phyloP scores from a whole-genome alignment of 768 basidiomycete species.

The Macrocybe gigantea region DNA sequence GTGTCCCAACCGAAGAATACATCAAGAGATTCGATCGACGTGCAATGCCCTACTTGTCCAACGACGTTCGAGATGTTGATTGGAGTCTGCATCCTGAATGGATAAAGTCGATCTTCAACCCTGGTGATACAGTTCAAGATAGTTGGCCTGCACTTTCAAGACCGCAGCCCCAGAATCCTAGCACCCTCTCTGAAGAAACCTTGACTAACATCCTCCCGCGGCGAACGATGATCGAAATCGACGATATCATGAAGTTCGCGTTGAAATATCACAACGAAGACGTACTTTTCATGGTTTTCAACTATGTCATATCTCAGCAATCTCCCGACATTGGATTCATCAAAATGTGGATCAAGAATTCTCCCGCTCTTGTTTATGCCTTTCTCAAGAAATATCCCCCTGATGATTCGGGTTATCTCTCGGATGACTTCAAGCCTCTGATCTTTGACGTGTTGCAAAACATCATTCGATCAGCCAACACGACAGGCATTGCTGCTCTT shows the following conservation, averaged over 20 bases:
- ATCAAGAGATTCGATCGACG: slow-evolving; percentile 42
- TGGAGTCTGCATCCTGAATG: slow-evolving; percentile 18
- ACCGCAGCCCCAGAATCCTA: background rate
- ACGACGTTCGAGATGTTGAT: slow-evolving; percentile 32
- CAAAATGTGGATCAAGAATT: slow-evolving; percentile 37
- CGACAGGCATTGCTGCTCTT: slow-evolving; percentile 47
- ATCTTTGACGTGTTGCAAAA: slow-evolving; percentile 33
- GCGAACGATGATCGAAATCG: slow-evolving; percentile 23
- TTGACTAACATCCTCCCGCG: slow-evolving; percentile 18
- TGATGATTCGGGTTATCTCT: slow-evolving; percentile 24
- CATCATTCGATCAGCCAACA: slow-evolving; percentile 51
- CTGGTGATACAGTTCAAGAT: too few species aligned
- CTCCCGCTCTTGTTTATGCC: slow-evolving; percentile 50
- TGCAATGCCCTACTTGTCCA: slow-evolving; percentile 33
- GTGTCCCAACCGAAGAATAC: slow-evolving; percentile 41
- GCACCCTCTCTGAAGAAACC: slow-evolving; percentile 9
- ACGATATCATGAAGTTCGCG: slow-evolving; percentile 33
- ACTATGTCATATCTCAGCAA: slow-evolving; percentile 23
- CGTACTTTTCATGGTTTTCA: slow-evolving; percentile 48
- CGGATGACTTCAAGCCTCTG: slow-evolving; percentile 23
- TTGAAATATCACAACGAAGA: slow-evolving; percentile 48
- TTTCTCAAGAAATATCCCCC: slow-evolving; percentile 45
- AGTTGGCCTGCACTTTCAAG: too few species aligned
- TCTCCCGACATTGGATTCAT: slow-evolving; percentile 24
- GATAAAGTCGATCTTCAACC: background rate